These are phyloP conservation scores for Trichoderma sp. DNA, from an alignment of 2,329 filamentous ascomycete species.

Conservation along the genomic window DNA sequence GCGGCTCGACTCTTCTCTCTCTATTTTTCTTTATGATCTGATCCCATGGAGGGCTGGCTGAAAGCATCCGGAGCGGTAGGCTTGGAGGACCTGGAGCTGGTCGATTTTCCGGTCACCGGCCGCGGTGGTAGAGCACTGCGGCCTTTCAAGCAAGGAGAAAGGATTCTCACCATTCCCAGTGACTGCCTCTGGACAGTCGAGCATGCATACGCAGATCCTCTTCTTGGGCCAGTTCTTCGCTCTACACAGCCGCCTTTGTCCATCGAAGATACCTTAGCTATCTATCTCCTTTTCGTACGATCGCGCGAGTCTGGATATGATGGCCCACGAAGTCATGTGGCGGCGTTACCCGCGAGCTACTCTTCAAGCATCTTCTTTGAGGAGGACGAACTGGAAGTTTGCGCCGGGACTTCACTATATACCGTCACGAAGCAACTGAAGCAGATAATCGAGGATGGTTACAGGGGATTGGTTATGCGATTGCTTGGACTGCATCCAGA, in stretches of 20 bases:
- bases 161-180: conserved; percentile 34
- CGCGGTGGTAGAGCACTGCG: conserved; percentile 31
- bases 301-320: conserved; percentile 34
- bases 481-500: conserved; percentile 31
- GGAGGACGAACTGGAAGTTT: conserved; percentile 34
- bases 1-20: background rate
- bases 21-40: background rate
- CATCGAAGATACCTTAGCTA: conserved; percentile 33
- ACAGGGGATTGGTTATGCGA: conserved; percentile 28
- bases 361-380: conserved; percentile 36
- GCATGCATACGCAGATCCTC: conserved; percentile 31
- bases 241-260: conserved; percentile 32
- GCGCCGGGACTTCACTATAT: conserved; percentile 33
- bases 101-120: conserved; percentile 33
- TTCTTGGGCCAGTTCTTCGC: conserved; percentile 33
- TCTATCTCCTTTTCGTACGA: conserved; percentile 35
- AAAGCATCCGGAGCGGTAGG: conserved; percentile 30
- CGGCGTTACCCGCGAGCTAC: conserved; percentile 32
- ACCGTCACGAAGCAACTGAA: conserved; percentile 33
- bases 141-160: conserved; percentile 33
- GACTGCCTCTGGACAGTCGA: conserved; percentile 33
- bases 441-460: conserved; percentile 31
- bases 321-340: conserved; percentile 29
- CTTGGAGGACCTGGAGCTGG: conserved; percentile 32
- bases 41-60: conserved; percentile 34